Percentiles rank a stretch among this genome's conserved stretches.
Conservation (phyloP, 169 alveolate genomes). For the Miamiensis avidus region DNA sequence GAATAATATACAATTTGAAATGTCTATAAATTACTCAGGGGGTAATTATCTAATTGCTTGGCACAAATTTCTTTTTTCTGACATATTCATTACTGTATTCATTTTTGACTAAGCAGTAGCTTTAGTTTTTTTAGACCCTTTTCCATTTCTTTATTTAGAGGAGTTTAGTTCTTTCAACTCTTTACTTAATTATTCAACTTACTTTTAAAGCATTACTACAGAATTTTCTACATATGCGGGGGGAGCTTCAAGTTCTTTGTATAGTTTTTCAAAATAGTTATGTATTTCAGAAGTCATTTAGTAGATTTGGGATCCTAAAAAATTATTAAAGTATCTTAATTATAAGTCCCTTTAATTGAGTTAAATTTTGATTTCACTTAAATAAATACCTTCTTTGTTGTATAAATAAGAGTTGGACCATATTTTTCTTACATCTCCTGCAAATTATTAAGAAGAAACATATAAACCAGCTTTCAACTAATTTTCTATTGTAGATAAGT, state of each 20-base stretch:
- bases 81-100: neutral
- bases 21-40: neutral
- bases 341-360: neutral
- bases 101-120: neutral
- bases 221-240: constrained; percentile 1
- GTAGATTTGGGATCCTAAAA: constrained; percentile 39
- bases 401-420: constrained; percentile 56
- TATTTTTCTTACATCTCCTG: constrained; percentile 53
- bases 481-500: constrained; percentile 53
- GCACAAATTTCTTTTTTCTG: neutral
- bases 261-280: constrained; percentile 35
- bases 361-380: neutral
- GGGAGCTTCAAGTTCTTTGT: constrained; percentile 26
- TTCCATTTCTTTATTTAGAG: neutral
- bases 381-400: neutral
- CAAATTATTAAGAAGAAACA: constrained; percentile 36
- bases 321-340: too few relatives aligned
- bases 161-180: neutral
- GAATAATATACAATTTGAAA: too few relatives aligned
- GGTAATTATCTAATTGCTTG: neutral
- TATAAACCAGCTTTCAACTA: constrained; percentile 43
- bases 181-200: constrained; percentile 22
- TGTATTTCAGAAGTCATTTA: constrained; percentile 49
- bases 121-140: neutral
- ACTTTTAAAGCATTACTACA: constrained; percentile 16